phyloP scores from a whole-genome alignment of 371 early-diverging fungal species.

The Conidiobolus incongruus region DNA sequence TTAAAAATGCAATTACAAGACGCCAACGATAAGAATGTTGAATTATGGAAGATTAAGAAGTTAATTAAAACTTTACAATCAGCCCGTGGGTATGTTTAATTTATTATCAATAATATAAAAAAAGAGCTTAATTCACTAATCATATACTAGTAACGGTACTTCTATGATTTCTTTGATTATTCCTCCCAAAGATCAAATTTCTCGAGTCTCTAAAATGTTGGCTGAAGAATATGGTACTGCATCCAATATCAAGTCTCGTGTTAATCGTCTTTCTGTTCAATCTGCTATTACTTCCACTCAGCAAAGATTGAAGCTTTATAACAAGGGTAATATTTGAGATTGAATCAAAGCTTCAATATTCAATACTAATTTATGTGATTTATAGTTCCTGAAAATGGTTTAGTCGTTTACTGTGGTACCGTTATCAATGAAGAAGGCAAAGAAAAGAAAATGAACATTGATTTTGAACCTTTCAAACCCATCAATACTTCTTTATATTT shows the following conservation, averaged over 20 bases:
- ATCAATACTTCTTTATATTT: constrained; percentile 98
- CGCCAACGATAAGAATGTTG: constrained; percentile 49
- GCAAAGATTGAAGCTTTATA: constrained; percentile 93
- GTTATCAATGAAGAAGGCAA: constrained; percentile 97
- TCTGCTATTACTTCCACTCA: constrained; percentile 98
- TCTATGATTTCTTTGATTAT: constrained; percentile 99
- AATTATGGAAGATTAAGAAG: constrained; percentile 95
- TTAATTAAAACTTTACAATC: constrained; percentile 89
- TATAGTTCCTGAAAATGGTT: constrained; percentile 78
- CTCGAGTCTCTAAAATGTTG: constrained; percentile 83
- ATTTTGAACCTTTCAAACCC: constrained; percentile 98
- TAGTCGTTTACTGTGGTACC: constrained; percentile 93
- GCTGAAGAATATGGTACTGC: constrained; percentile 99
- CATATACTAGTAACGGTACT: constrained; percentile 79
- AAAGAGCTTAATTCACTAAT: neutral
- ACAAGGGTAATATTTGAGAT: constrained; percentile 19
- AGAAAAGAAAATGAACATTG: constrained; percentile 97
- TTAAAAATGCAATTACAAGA: too few species aligned
- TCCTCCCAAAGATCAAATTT: constrained; percentile 91
- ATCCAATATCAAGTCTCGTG: constrained; percentile 99
- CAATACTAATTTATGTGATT: constrained; percentile 1
- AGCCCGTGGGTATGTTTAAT: constrained; percentile 64
- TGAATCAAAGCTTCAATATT: neutral
- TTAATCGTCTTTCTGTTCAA: constrained; percentile 95
- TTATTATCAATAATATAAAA: neutral